These are phyloP conservation scores for Cercophora sp. DNA, from an alignment of 495 filamentous ascomycete genomes.

Conservation along the genomic window DNA sequence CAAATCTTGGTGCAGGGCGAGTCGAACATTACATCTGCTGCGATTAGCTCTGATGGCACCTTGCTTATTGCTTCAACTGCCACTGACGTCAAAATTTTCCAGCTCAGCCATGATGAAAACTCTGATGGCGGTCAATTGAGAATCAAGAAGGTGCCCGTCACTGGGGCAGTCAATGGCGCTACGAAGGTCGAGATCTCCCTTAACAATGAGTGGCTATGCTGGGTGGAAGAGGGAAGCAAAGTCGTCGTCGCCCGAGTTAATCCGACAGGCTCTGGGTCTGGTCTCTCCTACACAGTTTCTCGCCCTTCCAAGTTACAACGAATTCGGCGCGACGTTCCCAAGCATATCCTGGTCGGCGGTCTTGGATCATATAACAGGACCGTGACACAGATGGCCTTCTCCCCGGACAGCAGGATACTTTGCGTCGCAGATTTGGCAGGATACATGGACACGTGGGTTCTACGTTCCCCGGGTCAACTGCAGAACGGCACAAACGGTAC, in stretches of 20 bases:
- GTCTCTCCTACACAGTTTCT: constrained; percentile 43
- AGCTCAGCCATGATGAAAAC: constrained; percentile 43
- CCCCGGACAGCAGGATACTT: constrained; percentile 72
- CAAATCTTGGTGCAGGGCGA: constrained; percentile 75
- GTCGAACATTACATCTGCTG: constrained; percentile 79
- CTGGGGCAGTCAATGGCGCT: constrained; percentile 50
- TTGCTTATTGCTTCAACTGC: constrained; percentile 74
- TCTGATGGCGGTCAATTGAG: constrained; percentile 41
- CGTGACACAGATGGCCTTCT: constrained; percentile 73
- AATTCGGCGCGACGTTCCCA: constrained; percentile 51
- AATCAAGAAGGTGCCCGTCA: constrained; percentile 28
- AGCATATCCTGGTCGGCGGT: constrained; percentile 57
- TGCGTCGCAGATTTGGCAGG: constrained; percentile 78
- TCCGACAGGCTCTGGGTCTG: constrained; percentile 34
- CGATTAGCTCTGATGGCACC: constrained; percentile 67
- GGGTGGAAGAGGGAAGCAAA: constrained; percentile 74
- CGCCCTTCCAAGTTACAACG: constrained; percentile 53
- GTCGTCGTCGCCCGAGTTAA: constrained; percentile 66
- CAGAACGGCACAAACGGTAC: constrained; percentile 26
- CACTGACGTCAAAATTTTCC: constrained; percentile 75
- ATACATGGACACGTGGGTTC: constrained; percentile 78
- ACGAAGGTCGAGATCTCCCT: constrained; percentile 70
- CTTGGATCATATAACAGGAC: constrained; percentile 75
- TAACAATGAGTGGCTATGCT: constrained; percentile 69
- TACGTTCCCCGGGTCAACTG: constrained; percentile 48